Base-by-base conservation (phyloP, 192 early-diverging fungal species). In the Podila verticillata region DNA sequence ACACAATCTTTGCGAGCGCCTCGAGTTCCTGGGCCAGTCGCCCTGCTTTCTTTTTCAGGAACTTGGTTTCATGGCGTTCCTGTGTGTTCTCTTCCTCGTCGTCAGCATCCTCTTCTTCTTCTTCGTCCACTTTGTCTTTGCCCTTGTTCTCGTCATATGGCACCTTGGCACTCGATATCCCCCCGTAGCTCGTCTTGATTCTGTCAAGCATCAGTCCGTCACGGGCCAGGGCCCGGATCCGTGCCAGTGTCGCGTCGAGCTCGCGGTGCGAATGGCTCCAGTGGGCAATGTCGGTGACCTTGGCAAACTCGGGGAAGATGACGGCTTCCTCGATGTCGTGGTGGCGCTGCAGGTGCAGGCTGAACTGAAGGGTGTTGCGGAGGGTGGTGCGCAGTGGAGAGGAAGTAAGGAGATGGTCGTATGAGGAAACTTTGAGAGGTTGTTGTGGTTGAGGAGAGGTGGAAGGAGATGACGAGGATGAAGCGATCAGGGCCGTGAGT, bases 211-310 rank as follows among this genome's bases (percentile, higher is more conserved):
- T 54, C 58, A 60, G 29, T 34, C 58, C 58, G 1, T 60, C 7
- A 8, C 58, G 26, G 6, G 58, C 58, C 58, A 60, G 29, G 5
- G 17, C 26, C 15, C 58, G 58, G 26, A 60, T 32, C 30, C 30
- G 20, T 8, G 20, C 58, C 3, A 60, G 58, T 3, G 58, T 60
- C 10, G 15, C 19, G 58, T 60, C 28, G 12, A 60, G 29, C 15
- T 60, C 58, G 15, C 30, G 28, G 29, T 60, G 58, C 12, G 58
- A 60, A 8, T 60, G 58, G 13, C 29, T 30, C 58, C 58, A 60
- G 15, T 60, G 58, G 5, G 22, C 15, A 60, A 60, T 60, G 26
- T 60, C 58, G 29, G 58, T 60, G 58, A 60, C 58, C 15, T 60
- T 60, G 58, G 58, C 58, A 60, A 60, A 60, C 15, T 20, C 31